Evolutionary conservation across 768 basidiomycete genomes (phyloP), one percentile per base, ranked within the genome.

Genomic region (Imleria badia): DNA sequence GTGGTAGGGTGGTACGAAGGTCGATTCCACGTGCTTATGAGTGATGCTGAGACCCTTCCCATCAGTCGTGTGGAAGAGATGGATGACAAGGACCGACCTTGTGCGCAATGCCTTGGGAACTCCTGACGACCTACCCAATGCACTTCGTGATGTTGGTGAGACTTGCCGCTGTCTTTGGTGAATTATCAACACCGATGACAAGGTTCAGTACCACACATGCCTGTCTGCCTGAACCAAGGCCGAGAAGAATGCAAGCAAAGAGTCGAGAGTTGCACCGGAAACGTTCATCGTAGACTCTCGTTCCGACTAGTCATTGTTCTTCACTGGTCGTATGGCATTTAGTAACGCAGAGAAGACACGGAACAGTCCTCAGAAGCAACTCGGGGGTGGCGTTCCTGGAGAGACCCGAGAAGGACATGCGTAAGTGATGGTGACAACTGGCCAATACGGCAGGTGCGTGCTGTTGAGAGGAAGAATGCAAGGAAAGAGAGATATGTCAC

Each of bases 331-430:
- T 36, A 88, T 73, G 3, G 89, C 80, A 58, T 82, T 85, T 30
- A 97, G 78, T 8, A 99, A 75, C 2, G 93, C 80, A 3, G 93
- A 92, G 63, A 92, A 93, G 2, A 87, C 89, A 35, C 84, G 83
- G 80, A 98, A 94, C 0, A 93, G n/a, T n/a, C 82, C 64, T 95
- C 93, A 3, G 93, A 86, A 6, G 85, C 87, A 55, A 98, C 82
- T 55, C 93, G 86, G 34, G 95, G 95, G 66, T 94, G 91, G 60
- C 87, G 86, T 70, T 98, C 94, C 20, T 75, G 74, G 44, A 91
- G 76, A 11, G 86, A 83, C 51, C 82, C 83, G 39, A 94, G 80
- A 36, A 98, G 80, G 14, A 85, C 82, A 1, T 89, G 85, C 0
- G 86, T 86, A 35, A 98, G 75, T 15, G 75, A 75, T 2, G 84